These are phyloP conservation scores for Ophiostoma ulmi DNA, from an alignment of 2,329 filamentous ascomycete genomes.

Conservation along the genomic window DNA sequence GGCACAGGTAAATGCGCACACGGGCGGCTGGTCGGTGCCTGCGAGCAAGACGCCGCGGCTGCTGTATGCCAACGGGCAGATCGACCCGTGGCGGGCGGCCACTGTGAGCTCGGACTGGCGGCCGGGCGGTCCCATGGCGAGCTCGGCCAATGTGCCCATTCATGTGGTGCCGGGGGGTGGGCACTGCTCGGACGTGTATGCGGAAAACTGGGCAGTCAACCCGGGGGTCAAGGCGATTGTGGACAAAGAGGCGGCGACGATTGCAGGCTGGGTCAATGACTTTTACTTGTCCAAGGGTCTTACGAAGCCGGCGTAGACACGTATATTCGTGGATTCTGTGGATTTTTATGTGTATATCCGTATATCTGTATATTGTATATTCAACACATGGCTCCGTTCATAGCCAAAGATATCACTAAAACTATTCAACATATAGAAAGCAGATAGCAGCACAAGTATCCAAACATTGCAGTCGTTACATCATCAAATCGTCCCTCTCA, in stretches of 20 bases:
- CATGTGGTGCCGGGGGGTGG: slow-evolving; percentile 35
- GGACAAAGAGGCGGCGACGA: slow-evolving; percentile 45
- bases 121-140: slow-evolving; percentile 38
- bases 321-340: too few relatives aligned
- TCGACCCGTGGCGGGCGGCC: slow-evolving; percentile 40
- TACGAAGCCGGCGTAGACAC: slow-evolving; percentile 16
- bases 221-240: slow-evolving; percentile 45
- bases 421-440: background rate
- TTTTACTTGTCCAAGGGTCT: slow-evolving; percentile 37
- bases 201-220: slow-evolving; percentile 47
- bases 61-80: slow-evolving; percentile 39
- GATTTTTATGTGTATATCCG: too few relatives aligned
- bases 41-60: slow-evolving; percentile 35
- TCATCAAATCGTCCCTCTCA: background rate
- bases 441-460: background rate
- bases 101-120: slow-evolving; percentile 37
- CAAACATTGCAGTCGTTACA: background rate
- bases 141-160: slow-evolving; percentile 34
- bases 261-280: slow-evolving; percentile 51
- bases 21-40: slow-evolving; percentile 38
- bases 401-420: background rate
- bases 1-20: slow-evolving; percentile 36
- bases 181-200: slow-evolving; percentile 40
- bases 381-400: too few relatives aligned
- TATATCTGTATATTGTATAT: too few relatives aligned